phyloP scores from a whole-genome alignment of 2,329 filamentous ascomycete species.

The Arachnopeziza araneosa region DNA sequence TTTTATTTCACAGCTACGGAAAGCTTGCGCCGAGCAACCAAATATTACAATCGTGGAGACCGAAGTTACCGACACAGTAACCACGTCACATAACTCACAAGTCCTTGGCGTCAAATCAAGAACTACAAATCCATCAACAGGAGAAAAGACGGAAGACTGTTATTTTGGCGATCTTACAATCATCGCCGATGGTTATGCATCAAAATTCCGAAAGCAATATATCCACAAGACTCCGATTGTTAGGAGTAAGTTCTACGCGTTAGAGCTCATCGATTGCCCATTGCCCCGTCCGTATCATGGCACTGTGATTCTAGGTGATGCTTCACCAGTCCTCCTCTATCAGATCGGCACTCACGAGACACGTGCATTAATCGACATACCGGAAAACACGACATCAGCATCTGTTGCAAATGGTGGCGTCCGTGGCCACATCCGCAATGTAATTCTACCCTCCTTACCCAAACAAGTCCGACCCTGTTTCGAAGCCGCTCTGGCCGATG shows the following conservation, averaged over 20 bases:
- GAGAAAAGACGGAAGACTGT: slow-evolving; percentile 58
- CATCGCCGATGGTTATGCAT: slow-evolving; percentile 86
- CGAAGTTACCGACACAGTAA: slow-evolving; percentile 71
- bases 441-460: slow-evolving; percentile 75
- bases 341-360: slow-evolving; percentile 97
- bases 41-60: slow-evolving; percentile 93
- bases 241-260: slow-evolving; percentile 84
- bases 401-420: slow-evolving; percentile 72
- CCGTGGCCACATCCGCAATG: slow-evolving; percentile 73
- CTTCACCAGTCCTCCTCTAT: slow-evolving; percentile 80
- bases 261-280: slow-evolving; percentile 84
- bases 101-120: slow-evolving; percentile 77
- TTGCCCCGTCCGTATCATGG: slow-evolving; percentile 72
- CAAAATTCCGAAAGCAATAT: slow-evolving; percentile 81
- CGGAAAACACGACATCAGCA: slow-evolving; percentile 68
- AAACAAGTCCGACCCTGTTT: slow-evolving; percentile 67
- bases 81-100: slow-evolving; percentile 60
- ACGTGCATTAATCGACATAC: slow-evolving; percentile 82
- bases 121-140: slow-evolving; percentile 53
- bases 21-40: slow-evolving; percentile 64
- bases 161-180: slow-evolving; percentile 90
- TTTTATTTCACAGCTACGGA: slow-evolving; percentile 78
- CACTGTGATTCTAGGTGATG: slow-evolving; percentile 79
- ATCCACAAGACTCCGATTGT: slow-evolving; percentile 62
- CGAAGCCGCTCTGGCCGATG: slow-evolving; percentile 67